Base-by-base conservation (phyloP, 805 yeast species). In the Cyberlindnera suaveolens region DNA sequence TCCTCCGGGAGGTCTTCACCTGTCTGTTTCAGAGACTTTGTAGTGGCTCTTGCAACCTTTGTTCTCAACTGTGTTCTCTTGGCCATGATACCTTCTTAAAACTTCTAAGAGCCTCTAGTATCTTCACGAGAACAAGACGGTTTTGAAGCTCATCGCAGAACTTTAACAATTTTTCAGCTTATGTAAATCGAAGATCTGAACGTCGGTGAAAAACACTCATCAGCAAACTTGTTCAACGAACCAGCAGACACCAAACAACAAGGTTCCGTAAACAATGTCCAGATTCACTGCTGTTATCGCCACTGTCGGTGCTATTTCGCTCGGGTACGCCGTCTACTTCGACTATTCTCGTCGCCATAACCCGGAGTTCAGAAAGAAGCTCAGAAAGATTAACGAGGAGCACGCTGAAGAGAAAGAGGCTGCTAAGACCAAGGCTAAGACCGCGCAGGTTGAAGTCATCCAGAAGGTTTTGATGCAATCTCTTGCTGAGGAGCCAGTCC, bases 281-380 rank as follows among this genome's bases (percentile, higher is more conserved):
- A 62, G 45, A 45, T 46, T 57, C 41, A 42, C 57, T 14, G 38
- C 65, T 9, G 53, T 66, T 15, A 37, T 62, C 34, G 65, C 73
- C 29, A 58, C 67, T 36, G 48, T 64, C 13, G 71, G 68, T 46
- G 61, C 72, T 38, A 68, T 74, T 16, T 76, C 82, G 23, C 66
- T 80, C 39, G 88, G 85, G 15, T 91, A 93, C 67, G 86, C 91
- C 44, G 70, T 79, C 32, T 93, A 87, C 71, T 95, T 95, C 60
- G 99, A 93, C 69, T 85, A 89, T 72, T 75, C 76, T 67, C 87
- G 99, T 69, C 85, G 98, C 69, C 72, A 74, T 66, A 79, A 84
- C 45, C 65, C 85, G 17, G 85, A 78, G 45, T 95, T 93, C 75
- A 85, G 99, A 73, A 80, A 76, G 58, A 62, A 75, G 37, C 74